Percentiles rank a stretch among this genome's conserved stretches.
These are phyloP conservation scores for Macrophomina pseudophaseolina DNA, from an alignment of 2,329 filamentous ascomycete species.

Conservation along the genomic window DNA sequence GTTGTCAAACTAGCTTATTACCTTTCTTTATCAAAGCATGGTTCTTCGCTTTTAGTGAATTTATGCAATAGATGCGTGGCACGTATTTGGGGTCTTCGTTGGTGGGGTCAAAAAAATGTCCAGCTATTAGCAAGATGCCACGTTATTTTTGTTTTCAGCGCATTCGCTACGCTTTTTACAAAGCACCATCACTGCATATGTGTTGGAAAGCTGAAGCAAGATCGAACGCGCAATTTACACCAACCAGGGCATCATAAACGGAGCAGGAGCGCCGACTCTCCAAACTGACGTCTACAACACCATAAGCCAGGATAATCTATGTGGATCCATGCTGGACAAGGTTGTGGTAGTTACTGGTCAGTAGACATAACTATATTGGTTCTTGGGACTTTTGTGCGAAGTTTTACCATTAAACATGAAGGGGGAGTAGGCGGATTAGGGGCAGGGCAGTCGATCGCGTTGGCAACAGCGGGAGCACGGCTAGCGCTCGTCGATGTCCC, in stretches of 20 bases:
- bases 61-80: neutral
- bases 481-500: neutral
- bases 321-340: neutral
- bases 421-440: neutral
- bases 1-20: too few relatives aligned
- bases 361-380: neutral
- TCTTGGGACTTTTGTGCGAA: neutral
- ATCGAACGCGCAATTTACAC: neutral
- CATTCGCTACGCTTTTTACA: neutral
- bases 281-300: neutral
- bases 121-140: neutral
- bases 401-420: neutral
- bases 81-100: neutral
- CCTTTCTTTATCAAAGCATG: neutral
- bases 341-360: neutral
- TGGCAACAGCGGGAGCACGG: neutral
- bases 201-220: neutral
- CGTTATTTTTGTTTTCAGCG: neutral
- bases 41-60: neutral
- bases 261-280: neutral
- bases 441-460: neutral
- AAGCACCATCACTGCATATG: too few relatives aligned
- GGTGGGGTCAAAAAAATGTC: neutral
- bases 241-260: neutral
- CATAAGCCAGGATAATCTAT: neutral